phyloP scores from a whole-genome alignment of 495 filamentous ascomycete species.

The Hypoxylon fuscum region DNA sequence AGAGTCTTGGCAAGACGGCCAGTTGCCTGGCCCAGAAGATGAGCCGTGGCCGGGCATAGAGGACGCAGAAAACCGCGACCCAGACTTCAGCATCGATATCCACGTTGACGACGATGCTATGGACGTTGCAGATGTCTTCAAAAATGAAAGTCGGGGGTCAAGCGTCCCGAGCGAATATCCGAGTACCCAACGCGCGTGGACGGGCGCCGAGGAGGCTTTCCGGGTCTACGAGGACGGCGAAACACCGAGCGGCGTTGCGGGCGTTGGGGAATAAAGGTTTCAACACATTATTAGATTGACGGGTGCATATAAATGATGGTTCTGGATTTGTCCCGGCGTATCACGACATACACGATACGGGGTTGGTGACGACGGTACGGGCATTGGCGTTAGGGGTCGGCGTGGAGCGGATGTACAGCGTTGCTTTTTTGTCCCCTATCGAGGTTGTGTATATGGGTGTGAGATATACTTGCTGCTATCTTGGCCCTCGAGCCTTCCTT shows the following conservation, averaged over 20 bases:
- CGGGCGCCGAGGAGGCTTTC: slow-evolving; percentile 34
- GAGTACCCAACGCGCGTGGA: slow-evolving; percentile 45
- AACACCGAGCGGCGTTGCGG: not conserved
- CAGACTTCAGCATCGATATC: slow-evolving; percentile 33
- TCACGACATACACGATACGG: not conserved
- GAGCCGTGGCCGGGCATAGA: slow-evolving; percentile 56
- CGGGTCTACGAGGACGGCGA: slow-evolving; percentile 64
- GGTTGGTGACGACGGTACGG: not conserved
- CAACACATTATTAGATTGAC: slow-evolving; percentile 8
- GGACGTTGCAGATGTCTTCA: slow-evolving; percentile 19
- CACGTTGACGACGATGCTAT: slow-evolving; percentile 20
- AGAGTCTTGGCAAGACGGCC: slow-evolving; percentile 42
- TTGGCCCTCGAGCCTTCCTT: slow-evolving; percentile 13
- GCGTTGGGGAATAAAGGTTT: slow-evolving; percentile 15
- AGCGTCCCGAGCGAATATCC: slow-evolving; percentile 53
- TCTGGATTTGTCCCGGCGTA: slow-evolving; percentile 16
- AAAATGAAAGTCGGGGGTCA: slow-evolving; percentile 44
- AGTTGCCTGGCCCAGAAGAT: slow-evolving; percentile 48
- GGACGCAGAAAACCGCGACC: slow-evolving; percentile 56
- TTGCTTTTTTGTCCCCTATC: too few relatives aligned
- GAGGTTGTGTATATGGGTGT: not conserved
- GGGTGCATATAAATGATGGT: slow-evolving; percentile 15
- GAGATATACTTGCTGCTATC: slow-evolving; percentile 7
- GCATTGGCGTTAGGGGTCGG: slow-evolving; percentile 3
- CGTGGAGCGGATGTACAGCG: slow-evolving; percentile 1